phyloP scores from a whole-genome alignment of 768 basidiomycete genomes.

The Suillus subalutaceus region DNA sequence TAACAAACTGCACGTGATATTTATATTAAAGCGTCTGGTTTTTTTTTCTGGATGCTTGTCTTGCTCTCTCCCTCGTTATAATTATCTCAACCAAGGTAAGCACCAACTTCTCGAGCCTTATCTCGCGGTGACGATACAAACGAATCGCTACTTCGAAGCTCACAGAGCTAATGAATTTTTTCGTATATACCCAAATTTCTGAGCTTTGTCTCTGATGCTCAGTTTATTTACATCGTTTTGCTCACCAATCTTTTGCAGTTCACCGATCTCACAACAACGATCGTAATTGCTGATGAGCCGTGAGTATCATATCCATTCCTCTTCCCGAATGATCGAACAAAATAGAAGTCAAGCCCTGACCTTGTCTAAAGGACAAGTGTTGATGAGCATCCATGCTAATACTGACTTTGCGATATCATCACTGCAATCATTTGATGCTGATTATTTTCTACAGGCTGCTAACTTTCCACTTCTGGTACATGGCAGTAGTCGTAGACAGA shows the following conservation, averaged over 20 bases:
- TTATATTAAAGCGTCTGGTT: conserved; percentile 16
- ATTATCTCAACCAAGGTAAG: conserved; percentile 32
- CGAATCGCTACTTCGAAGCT: conserved; percentile 92
- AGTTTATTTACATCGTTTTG: conserved; percentile 2
- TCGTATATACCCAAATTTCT: conserved; percentile 92
- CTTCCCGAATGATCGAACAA: conserved; percentile 59
- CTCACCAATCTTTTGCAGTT: conserved; percentile 4
- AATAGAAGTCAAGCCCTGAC: conserved; percentile 94
- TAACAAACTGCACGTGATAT: conserved; percentile 35
- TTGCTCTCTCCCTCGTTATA: conserved; percentile 14
- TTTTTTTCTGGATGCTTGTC: conserved; percentile 14
- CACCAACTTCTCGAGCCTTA: conserved; percentile 20
- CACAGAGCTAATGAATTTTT: conserved; percentile 61
- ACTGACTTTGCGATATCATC: conserved; percentile 48
- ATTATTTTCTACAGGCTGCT: conserved; percentile 16
- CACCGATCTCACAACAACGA: neutral
- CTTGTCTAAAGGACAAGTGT: conserved; percentile 68
- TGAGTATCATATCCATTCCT: conserved; percentile 35
- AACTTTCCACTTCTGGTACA: too few species aligned
- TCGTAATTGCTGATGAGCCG: conserved; percentile 15
- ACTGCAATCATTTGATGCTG: conserved; percentile 19
- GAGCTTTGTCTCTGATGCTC: conserved; percentile 44
- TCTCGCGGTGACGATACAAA: conserved; percentile 60
- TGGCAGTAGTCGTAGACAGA: neutral
- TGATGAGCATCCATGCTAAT: conserved; percentile 93